Base-by-base conservation (phyloP, 176 grass and related monocot genomes). In the Bothriochloa decipiens region DNA sequence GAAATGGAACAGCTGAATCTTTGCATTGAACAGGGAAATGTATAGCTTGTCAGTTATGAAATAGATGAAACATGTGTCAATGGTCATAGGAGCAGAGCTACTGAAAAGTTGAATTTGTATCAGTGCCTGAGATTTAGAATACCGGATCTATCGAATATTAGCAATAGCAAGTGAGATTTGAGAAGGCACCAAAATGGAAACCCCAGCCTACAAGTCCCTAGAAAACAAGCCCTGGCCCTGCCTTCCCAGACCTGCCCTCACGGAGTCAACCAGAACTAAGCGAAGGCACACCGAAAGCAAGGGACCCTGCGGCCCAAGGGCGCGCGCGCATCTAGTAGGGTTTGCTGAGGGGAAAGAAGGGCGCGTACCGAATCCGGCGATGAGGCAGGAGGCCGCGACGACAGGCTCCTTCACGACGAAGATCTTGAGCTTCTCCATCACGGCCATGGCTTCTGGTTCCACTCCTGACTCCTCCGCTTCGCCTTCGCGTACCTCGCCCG, bases 321-420 rank as follows among this genome's bases (percentile, higher is more conserved):
- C 1, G 3, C 5, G 22, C 36, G 32, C 11, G 72, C 25, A 20
- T 85, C 50, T 6, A 8, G 70, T 72, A 96, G 86, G 82, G 85
- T 57, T 82, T 50, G 58, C 49, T 12, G 1, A 7, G 28, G 52
- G 8, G 41, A 12, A 28, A 20, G 5, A 18, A 12, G 27, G 72
- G 43, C 2, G 18, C 58, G 46, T 88, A 99, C 97, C 97, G 28
- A 99, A 85, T 74, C 93, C 90, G 37, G 91, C 97, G 90, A 99
- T 96, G 65, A 96, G 89, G 72, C 91, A 96, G 35, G 97, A 99
- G n/a, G 90, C 91, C 46, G 91, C 82, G 25, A 96, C 91, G 62
- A 99, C 89, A 1, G 93, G 97, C 82, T 99, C 91, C 75, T 96
- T 77, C 46, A 91, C 88, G 9, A 90, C 88, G 76, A 96, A 99